Base-by-base conservation (phyloP, 1,284 basidiomycete species). In the Athelia sp. region DNA sequence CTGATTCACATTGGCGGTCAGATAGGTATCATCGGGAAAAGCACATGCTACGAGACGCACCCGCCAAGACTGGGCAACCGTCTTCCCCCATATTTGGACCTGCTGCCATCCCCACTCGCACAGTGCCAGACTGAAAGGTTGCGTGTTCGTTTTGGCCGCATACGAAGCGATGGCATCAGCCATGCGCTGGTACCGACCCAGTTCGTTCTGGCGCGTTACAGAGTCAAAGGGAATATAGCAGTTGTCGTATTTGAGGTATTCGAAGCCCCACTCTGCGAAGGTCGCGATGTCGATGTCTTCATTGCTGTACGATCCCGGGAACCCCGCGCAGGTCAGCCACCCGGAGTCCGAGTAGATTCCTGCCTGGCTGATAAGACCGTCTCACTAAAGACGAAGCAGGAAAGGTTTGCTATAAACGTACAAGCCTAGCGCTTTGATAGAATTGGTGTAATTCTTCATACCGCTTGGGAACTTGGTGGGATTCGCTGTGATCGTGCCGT, bases 211-310 rank as follows among this genome's bases (percentile, higher is more conserved):
- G 31, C 68, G 68, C 49, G 73, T 66, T 43, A 78, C 65, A 19
- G 65, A 63, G 54, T 78, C 75, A 53, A 68, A 77, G 0, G 77
- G 76, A 52, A 78, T 75, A 29, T 69, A 69, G 55, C 77, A 79
- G 54, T 79, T 79, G 53, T 79, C 77, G 50, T 67, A 75, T 51
- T 79, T 79, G 8, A 79, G 60, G 48, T 74, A 72, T 55, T 79
- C 74, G 50, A 79, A 78, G 1, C 75, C 75, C 77, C 77, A 79
- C 34, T 75, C 67, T 32, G 68, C 66, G 60, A 73, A 75, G n/a
- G 67, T 65, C 53, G 67, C 65, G 3, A 62, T 68, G 56, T 76
- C 75, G 46, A 68, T 67, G 17, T 58, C 59, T 61, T 79, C 76
- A 52, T 79, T 73, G 52, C 72, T 62, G 62, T 68, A 79, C 0